These are phyloP conservation scores for Leucocoprinus sp. DNA, from an alignment of 768 basidiomycete genomes.

Conservation along the genomic window DNA sequence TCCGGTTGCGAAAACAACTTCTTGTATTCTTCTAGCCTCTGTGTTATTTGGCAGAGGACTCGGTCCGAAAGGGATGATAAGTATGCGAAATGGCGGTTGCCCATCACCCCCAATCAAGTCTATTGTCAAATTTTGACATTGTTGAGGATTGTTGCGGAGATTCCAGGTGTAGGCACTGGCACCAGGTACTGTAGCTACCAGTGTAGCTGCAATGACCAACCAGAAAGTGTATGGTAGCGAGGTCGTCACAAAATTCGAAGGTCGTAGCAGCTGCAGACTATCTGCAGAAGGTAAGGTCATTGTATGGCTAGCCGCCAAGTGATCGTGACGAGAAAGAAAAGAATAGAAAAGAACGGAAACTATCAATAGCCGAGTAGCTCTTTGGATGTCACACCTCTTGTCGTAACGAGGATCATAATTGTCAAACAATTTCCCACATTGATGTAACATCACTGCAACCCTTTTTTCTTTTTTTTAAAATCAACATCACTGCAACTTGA, in stretches of 20 bases:
- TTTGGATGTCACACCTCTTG: constrained; percentile 8
- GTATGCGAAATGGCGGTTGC: constrained; percentile 55
- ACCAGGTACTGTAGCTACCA: constrained; percentile 20
- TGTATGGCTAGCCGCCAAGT: neutral
- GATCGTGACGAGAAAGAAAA: neutral
- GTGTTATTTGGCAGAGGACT: constrained; percentile 50
- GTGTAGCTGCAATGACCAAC: constrained; percentile 1
- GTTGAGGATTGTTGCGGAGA: constrained; percentile 41
- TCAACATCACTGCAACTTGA: too few species aligned
- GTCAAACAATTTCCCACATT: constrained; percentile 4
- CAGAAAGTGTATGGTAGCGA: constrained; percentile 3
- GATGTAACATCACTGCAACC: neutral
- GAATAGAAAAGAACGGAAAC: neutral
- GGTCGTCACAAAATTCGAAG: neutral
- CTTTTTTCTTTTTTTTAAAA: too few species aligned
- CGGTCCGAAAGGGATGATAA: constrained; percentile 62
- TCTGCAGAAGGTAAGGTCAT: neutral
- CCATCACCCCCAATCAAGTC: constrained; percentile 48
- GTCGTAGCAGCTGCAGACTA: neutral
- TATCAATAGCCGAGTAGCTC: constrained; percentile 2
- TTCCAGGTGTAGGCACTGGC: constrained; percentile 37
- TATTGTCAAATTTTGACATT: constrained; percentile 60
- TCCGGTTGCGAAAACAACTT: constrained; percentile 38
- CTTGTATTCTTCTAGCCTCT: constrained; percentile 57
- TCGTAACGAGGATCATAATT: neutral